Evolutionary conservation across 1,284 basidiomycete species (phyloP).

Genomic region (Sporisorium graminicola): DNA sequence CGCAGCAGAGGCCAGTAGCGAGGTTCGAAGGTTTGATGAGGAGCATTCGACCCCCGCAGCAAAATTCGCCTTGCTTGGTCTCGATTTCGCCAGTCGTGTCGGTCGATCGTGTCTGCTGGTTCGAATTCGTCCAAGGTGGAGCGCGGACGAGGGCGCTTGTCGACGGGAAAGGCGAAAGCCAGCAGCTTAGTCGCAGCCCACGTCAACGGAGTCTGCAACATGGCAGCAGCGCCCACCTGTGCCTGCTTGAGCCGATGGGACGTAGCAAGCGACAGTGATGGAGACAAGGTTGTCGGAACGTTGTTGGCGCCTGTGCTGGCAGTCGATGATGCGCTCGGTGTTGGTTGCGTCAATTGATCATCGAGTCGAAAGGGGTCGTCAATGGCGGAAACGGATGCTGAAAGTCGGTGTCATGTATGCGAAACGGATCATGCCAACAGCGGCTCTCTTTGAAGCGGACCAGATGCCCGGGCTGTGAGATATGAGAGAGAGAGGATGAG

Average conservation of each 20-base stretch:
- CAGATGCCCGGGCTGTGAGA: not conserved
- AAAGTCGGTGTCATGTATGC: not conserved
- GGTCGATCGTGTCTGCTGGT: slow-evolving; percentile 5
- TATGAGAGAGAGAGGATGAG: not conserved
- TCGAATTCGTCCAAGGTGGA: slow-evolving; percentile 14
- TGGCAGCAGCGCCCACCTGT: slow-evolving; percentile 1
- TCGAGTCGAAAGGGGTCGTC: not conserved
- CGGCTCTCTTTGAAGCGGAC: not conserved
- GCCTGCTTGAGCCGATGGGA: not conserved
- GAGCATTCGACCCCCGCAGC: not conserved
- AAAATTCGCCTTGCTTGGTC: slow-evolving; percentile 7
- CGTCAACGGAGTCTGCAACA: slow-evolving; percentile 15
- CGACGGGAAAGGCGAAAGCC: slow-evolving; percentile 13
- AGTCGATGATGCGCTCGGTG: not conserved
- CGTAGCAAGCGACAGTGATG: not conserved
- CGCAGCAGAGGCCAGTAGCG: slow-evolving; percentile 22
- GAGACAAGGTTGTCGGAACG: not conserved
- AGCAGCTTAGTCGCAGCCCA: slow-evolving; percentile 30
- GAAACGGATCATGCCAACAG: not conserved
- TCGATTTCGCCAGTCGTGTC: slow-evolving; percentile 1
- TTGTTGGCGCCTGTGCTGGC: not conserved
- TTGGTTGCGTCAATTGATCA: not conserved
- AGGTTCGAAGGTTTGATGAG: slow-evolving; percentile 10
- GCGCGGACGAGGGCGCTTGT: slow-evolving; percentile 21
- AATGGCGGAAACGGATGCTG: slow-evolving; percentile 1